Percentiles rank a stretch among this genome's conserved stretches.
Evolutionary conservation across 805 yeast species (phyloP).

Genomic region (Jamesozyma lodderae): DNA sequence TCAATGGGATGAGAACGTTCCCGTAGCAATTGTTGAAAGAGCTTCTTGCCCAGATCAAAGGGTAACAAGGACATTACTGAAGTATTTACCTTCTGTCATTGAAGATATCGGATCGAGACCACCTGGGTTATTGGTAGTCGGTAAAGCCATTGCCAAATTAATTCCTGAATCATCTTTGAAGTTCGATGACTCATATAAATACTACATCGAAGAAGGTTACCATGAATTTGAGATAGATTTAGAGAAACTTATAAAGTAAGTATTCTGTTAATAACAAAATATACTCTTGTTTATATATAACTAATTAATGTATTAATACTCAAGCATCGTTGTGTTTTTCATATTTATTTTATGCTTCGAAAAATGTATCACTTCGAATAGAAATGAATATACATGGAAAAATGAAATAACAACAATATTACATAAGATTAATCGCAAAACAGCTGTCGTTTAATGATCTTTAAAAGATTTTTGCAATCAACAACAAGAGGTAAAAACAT

Average conservation of each 20-base stretch:
- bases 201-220: conserved; percentile 32
- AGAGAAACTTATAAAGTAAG: conserved; percentile 1
- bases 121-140: conserved; percentile 82
- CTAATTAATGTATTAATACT: no score
- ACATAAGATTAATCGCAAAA: not conserved
- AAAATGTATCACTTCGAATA: no score
- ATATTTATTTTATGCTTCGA: no score
- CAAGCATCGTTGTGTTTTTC: no score
- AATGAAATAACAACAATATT: no score
- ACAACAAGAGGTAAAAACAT: conserved; percentile 10
- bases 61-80: conserved; percentile 62
- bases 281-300: no score
- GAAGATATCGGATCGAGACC: conserved; percentile 79
- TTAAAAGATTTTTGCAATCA: conserved; percentile 13
- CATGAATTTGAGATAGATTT: conserved; percentile 13
- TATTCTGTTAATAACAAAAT: no score
- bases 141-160: conserved; percentile 59
- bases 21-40: conserved; percentile 81
- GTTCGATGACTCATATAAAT: conserved; percentile 20
- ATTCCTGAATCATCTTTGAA: conserved; percentile 8
- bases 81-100: conserved; percentile 60
- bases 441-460: no score
- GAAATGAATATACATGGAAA: not conserved
- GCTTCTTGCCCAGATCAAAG: conserved; percentile 93
- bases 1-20: conserved; percentile 61